Evolutionary conservation across 768 basidiomycete genomes (phyloP), one percentile per base, ranked within the genome.

Genomic region (Amanita polypyramis): DNA sequence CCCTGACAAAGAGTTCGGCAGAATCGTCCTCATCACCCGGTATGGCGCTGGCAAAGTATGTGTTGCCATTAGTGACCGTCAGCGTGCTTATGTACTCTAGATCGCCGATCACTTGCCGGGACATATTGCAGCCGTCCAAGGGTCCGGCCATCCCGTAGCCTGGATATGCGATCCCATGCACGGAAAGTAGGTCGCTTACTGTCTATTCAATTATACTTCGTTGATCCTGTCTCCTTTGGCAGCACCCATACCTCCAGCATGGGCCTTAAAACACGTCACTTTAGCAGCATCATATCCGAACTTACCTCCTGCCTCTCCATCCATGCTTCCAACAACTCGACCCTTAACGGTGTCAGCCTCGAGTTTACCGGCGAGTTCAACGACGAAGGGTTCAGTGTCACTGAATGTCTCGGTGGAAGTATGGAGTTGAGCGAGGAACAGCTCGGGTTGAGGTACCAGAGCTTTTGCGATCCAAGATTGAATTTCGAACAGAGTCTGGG

Each of bases 91-190:
- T 25, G 38, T 37, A 40, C 7, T 17, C n/a, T 54, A 92, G 89
- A 79, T 96, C 53, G 81, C 80, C 46, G 62, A 73, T 23, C 73
- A 80, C 56, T 80, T 98, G 6, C 73, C 91, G 0, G 72, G 64
- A 0, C 95, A 98, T 61, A 94, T 99, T 60, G 61, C 63, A 10
- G 83, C 80, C 6, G 94, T 99, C 12, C 81, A 86, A 58, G 53
- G 65, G 43, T 83, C 90, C 2, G 78, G 76, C 0, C 93, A 98
- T 60, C 86, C 87, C 1, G 93, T 96, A 2, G 78, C 83, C 7
- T 98, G 94, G 92, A 76, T 94, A 43, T 94, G 89, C 58, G 96
- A 98, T 65, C 93, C 94, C 2, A 98, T 98, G 95, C 95, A 98
- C 56, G 95, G 94, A 69, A 96, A 97, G 91, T 92, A 59, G 56